Evolutionary conservation across 139 green algal genomes (phyloP), one percentile per base, ranked within the genome.

Genomic region (Nannochloris sp.): DNA sequence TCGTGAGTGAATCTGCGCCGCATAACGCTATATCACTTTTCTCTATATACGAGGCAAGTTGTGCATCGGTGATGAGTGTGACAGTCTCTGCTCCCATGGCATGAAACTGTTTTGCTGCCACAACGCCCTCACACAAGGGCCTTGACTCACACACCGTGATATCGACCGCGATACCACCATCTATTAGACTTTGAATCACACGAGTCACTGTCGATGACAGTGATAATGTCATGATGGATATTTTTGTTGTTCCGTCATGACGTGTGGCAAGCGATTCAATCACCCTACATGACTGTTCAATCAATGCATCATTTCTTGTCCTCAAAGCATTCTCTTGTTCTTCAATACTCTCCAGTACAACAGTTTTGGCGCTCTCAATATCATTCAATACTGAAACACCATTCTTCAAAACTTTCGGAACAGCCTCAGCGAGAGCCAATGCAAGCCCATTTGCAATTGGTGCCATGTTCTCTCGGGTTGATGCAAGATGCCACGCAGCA

Each of bases 151-250:
- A 53, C 1, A 53, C 46, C 16, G 16, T 25, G 1, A 53, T 12
- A 53, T 21, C 5, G n/a, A 21, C 16, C 46, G 15, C 46, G 11
- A 25, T 53, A 53, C n/a, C n/a, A 9, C n/a, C 15, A 10, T 53
- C 6, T 19, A 53, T 53, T 5, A 19, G 6, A 19, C 18, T 1
- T 21, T 53, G 16, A 19, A 53, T 53, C 18, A 53, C 16, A 34
- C 16, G 18, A 61, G 16, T 19, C 4, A 53, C n/a, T n/a, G 18
- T 53, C 1, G 29, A 61, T 19, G 31, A 61, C 29, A 64, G 16
- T 57, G n/a, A 64, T 57, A 49, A 18, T 64, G 57, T 64, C 23
- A 49, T 44, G 57, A 64, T 44, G n/a, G 16, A 57, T 44, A 64
- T 9, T 48, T n/a, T 18, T 64, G 15, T 0, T 57, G 15, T 15